Evolutionary conservation across 805 yeast genomes (phyloP), one percentile per base, ranked within the genome.

Genomic region (Wickerhamiella occidentalis): DNA sequence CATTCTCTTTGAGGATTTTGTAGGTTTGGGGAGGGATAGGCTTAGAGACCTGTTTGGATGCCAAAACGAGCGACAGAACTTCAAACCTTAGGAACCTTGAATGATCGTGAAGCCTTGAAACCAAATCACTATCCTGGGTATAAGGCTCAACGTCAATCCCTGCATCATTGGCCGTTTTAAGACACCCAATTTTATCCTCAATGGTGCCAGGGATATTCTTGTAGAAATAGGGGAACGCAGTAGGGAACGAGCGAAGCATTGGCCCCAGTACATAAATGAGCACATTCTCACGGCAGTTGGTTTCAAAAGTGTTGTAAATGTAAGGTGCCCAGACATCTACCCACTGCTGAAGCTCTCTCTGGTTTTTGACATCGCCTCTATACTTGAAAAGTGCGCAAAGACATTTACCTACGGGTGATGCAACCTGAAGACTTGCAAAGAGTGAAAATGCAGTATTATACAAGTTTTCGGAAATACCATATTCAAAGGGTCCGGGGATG

Each of bases 11-110:
- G 0, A 87, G 55, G 1, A 75, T 56, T 0, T 68, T 66, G 50
- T 74, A 74, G 0, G 76, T 68, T 22, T 61, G 61, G 0, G 64
- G 45, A 0, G 76, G 69, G 2, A 88, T 70, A 0, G 78, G 77
- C 45, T 67, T 68, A 0, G 95, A 76, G 2, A 76, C 75, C 55
- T 79, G 80, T 1, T 78, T 73, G 0, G 86, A 75, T 2, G 75
- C 71, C 0, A 83, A 72, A 13, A 84, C 61, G 13, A 86, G 61
- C 12, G 84, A 75, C 35, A 84, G 72, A 0, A 82, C 74, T 28
- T 75, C 71, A 4, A 81, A 61, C 55, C 88, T 64, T 22, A 68
- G 58, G 9, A 59, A 36, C 23, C 45, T 23, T 9, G 42, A 40
- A 18, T 13, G 30, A 29, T 37, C 40, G 41, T 44, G 49, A 38